These are phyloP conservation scores for Pseudogymnoascus sp. DNA, from an alignment of 2,329 filamentous ascomycete genomes.

Conservation along the genomic window DNA sequence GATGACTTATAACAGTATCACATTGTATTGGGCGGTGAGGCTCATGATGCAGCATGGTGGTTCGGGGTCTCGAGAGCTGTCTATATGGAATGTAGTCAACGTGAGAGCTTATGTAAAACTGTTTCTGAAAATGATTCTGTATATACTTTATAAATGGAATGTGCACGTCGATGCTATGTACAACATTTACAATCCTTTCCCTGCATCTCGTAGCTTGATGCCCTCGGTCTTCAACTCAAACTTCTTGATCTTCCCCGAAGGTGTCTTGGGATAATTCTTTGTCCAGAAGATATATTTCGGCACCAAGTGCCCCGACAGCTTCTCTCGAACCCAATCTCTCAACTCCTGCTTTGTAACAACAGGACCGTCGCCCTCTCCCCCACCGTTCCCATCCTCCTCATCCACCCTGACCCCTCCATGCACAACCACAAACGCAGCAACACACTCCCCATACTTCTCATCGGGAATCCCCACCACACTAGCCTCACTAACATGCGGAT, in stretches of 20 bases:
- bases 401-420: slow-evolving; percentile 30
- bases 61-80: background rate
- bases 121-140: background rate
- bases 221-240: slow-evolving; percentile 71
- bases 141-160: background rate
- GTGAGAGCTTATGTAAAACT: background rate
- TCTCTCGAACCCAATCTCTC: slow-evolving; percentile 61
- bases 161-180: background rate
- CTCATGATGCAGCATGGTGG: background rate
- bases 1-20: background rate
- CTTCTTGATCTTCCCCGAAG: slow-evolving; percentile 95
- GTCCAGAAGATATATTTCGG: slow-evolving; percentile 88
- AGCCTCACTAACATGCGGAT: slow-evolving; percentile 62
- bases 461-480: slow-evolving; percentile 81
- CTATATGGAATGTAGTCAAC: background rate
- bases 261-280: slow-evolving; percentile 82
- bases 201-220: slow-evolving; percentile 33
- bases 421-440: slow-evolving; percentile 71
- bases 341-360: slow-evolving; percentile 50
- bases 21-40: background rate
- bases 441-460: slow-evolving; percentile 73
- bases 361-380: slow-evolving; percentile 18
- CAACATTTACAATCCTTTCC: background rate
- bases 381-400: slow-evolving; percentile 13
- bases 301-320: slow-evolving; percentile 66